These are phyloP conservation scores for Phytopythium montanum DNA, from an alignment of 352 stramenopile species.

Conservation along the genomic window DNA sequence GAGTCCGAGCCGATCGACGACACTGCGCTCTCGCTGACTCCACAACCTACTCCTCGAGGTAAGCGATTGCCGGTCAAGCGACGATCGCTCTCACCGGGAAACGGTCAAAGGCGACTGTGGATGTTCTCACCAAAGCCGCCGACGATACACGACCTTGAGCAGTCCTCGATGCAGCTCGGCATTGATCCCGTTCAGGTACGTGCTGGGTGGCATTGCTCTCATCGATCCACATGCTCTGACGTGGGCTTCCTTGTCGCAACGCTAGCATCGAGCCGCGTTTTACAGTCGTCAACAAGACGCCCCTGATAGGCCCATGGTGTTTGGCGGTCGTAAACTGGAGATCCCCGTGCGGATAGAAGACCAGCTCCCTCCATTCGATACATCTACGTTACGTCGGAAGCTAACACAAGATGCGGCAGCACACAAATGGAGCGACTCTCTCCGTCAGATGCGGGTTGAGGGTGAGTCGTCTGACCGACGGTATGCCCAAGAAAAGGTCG, in stretches of 20 bases:
- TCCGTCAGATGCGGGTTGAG: background rate
- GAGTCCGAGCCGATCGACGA: constrained; percentile 42
- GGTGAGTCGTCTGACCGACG: background rate
- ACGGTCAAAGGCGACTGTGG: constrained; percentile 35
- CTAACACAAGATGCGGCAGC: constrained; percentile 7
- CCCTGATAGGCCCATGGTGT: constrained; percentile 67
- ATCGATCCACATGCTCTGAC: background rate
- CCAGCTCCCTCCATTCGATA: constrained; percentile 49
- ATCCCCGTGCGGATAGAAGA: constrained; percentile 36
- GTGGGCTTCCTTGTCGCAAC: background rate
- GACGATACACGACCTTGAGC: constrained; percentile 32
- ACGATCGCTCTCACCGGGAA: constrained; percentile 7
- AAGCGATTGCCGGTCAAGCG: constrained; percentile 5
- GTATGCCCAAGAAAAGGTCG: background rate
- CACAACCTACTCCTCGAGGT: constrained; percentile 27
- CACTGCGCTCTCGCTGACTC: constrained; percentile 38
- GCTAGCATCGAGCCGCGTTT: constrained; percentile 45
- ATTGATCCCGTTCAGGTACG: constrained; percentile 30
- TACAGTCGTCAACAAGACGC: constrained; percentile 61
- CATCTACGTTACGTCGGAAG: constrained; percentile 12
- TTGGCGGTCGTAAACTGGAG: constrained; percentile 67
- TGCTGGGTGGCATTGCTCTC: background rate
- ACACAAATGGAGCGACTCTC: background rate
- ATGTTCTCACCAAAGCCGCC: constrained; percentile 41
- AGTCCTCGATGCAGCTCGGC: constrained; percentile 37